Conservation (phyloP, 129 eudicot genomes). For the Escallonia rubra region DNA sequence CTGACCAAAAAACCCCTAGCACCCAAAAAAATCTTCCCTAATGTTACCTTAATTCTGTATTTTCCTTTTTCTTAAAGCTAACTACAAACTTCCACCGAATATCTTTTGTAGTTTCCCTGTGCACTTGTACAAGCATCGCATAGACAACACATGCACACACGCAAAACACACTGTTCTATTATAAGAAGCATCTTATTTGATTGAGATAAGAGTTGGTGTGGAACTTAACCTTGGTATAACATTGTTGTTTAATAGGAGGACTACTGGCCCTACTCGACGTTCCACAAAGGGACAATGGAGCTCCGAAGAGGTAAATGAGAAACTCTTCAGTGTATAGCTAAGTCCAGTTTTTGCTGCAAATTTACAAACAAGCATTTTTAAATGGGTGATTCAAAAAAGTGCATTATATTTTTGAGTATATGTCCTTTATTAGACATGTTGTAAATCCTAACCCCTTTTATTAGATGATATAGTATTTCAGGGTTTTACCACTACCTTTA, state of each 20-base stretch:
- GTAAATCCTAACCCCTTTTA: neutral
- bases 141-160: neutral
- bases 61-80: neutral
- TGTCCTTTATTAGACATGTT: neutral
- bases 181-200: neutral
- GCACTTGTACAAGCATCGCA: neutral
- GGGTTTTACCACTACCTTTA: neutral
- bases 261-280: slow-evolving; percentile 81
- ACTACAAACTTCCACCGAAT: neutral
- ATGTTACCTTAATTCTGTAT: no score
- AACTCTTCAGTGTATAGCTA: neutral
- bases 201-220: neutral
- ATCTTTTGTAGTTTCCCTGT: neutral
- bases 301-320: slow-evolving; percentile 55
- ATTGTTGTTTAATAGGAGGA: slow-evolving; percentile 41
- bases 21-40: no score
- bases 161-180: neutral
- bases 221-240: neutral
- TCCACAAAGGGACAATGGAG: slow-evolving; percentile 96
- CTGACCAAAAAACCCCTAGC: no score
- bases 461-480: neutral
- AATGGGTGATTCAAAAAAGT: neutral
- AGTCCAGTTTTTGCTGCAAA: neutral
- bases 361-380: neutral
- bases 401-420: neutral